Conservation (phyloP, 768 basidiomycete species). For the Lyophyllum semitale region DNA sequence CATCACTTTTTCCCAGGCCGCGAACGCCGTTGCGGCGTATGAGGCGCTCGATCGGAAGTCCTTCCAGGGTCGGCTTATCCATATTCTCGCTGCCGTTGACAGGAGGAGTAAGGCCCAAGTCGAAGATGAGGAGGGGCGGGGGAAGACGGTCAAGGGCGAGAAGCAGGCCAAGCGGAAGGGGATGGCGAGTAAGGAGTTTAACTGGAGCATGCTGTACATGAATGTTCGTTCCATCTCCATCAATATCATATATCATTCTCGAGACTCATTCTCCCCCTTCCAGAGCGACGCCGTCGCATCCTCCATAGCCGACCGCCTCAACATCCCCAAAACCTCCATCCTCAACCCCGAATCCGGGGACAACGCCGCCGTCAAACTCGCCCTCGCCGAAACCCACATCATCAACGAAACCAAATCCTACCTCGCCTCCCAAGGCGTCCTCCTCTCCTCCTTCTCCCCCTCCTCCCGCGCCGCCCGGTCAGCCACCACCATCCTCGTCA, state of each 20-base stretch:
- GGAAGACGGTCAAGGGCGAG: slow-evolving; percentile 60
- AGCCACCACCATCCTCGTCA: slow-evolving; percentile 85
- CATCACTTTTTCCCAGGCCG: no score
- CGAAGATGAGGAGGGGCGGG: slow-evolving; percentile 44
- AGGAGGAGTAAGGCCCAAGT: slow-evolving; percentile 49
- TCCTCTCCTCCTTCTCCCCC: slow-evolving; percentile 47
- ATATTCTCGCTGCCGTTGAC: slow-evolving; percentile 85
- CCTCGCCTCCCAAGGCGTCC: slow-evolving; percentile 76
- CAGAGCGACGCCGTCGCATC: no score
- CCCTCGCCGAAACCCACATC: slow-evolving; percentile 94
- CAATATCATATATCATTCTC: slow-evolving; percentile 15
- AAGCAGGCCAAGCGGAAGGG: slow-evolving; percentile 65
- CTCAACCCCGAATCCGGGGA: slow-evolving; percentile 77
- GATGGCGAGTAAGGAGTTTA: slow-evolving; percentile 76
- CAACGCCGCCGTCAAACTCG: slow-evolving; percentile 88
- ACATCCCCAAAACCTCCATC: slow-evolving; percentile 83
- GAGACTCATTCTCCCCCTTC: slow-evolving; percentile 12
- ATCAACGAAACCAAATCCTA: slow-evolving; percentile 94
- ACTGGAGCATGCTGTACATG: slow-evolving; percentile 96
- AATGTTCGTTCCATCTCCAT: slow-evolving; percentile 84
- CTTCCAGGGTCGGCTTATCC: slow-evolving; percentile 90
- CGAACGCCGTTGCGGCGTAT: slow-evolving; percentile 72
- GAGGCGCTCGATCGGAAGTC: slow-evolving; percentile 77
- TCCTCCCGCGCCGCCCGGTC: slow-evolving; percentile 61
- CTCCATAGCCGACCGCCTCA: slow-evolving; percentile 88